phyloP scores from a whole-genome alignment of 2,329 filamentous ascomycete species.

The Fusarium siculi region DNA sequence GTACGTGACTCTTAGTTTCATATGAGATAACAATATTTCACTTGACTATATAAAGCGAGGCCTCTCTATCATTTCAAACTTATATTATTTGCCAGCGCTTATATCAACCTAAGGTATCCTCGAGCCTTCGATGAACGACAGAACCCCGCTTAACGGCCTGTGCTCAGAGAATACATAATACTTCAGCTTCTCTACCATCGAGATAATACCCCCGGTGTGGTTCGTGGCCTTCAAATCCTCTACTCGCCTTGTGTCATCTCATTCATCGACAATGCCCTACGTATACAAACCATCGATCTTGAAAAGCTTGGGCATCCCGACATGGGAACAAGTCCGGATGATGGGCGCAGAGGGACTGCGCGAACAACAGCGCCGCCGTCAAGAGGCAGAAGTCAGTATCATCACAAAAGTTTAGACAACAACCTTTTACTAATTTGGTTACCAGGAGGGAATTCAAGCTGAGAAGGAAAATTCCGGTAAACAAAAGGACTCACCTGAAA shows the following conservation, averaged over 20 bases:
- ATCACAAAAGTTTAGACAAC: not conserved
- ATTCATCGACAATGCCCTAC: not conserved
- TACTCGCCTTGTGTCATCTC: not conserved
- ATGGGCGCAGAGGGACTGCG: not conserved
- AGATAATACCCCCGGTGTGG: not conserved
- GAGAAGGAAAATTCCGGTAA: not conserved
- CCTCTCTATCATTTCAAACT: not conserved
- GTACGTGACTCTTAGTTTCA: not conserved
- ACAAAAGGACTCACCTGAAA: not conserved
- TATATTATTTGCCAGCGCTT: too few relatives aligned
- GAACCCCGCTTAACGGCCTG: not conserved
- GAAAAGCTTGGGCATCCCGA: not conserved
- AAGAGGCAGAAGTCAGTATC: not conserved
- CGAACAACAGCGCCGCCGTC: not conserved
- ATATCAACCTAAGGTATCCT: too few relatives aligned
- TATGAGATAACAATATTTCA: too few relatives aligned
- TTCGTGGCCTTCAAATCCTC: not conserved
- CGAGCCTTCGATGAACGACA: not conserved
- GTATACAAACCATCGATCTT: not conserved
- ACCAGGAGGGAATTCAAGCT: not conserved
- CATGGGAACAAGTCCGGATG: not conserved
- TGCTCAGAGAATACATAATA: not conserved
- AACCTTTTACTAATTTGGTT: not conserved
- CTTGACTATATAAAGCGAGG: not conserved
- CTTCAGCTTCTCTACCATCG: not conserved